Base-by-base conservation (phyloP, 352 stramenopile genomes). In the Phytophthora ohioensis region DNA sequence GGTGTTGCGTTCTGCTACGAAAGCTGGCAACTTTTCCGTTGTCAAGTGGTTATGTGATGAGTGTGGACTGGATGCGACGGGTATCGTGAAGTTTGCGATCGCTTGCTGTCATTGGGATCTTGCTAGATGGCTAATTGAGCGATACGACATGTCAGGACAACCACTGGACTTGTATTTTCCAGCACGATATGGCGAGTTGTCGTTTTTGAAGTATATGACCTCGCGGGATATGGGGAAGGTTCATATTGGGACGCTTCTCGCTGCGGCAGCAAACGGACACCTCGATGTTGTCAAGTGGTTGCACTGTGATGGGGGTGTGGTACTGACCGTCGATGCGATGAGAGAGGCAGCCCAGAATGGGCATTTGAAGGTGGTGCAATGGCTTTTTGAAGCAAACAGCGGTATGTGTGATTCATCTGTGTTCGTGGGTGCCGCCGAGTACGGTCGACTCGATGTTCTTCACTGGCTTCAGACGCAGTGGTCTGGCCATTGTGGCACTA, bases 211-310 rank as follows among this genome's bases (percentile, higher is more conserved):
- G 9, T 74, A 64, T 38, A 6, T 73, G 31, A 13, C 38, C 12
- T 43, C 53, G 4, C 48, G 48, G 12, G 17, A 39, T 27, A 41
- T 76, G 4, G 52, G 31, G 1, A 38, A 34, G 3, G 13, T 59
- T 53, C 11, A 48, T 11, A 21, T 1, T 2, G 31, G 21, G n/a
- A 68, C 17, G 21, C 48, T 73, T 21, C 30, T 27, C 1, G 36
- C 27, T 47, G 63, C 69, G 13, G 63, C 69, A 43, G 42, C 48
- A 27, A 30, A 61, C 2, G 67, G 47, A 5, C 54, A 75, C 35
- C 49, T 77, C 7, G 55, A 67, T 15, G 54, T 67, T 4, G 46
- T 73, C 48, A 69, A 77, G 49, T 73, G 64, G 64, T 42, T 73
- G 15, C 39, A 73, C 31, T 38, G 4, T 10, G 31, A 77, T 5